These are phyloP conservation scores for Hymenochaete sp. DNA, from an alignment of 1,284 basidiomycete species.

Conservation along the genomic window DNA sequence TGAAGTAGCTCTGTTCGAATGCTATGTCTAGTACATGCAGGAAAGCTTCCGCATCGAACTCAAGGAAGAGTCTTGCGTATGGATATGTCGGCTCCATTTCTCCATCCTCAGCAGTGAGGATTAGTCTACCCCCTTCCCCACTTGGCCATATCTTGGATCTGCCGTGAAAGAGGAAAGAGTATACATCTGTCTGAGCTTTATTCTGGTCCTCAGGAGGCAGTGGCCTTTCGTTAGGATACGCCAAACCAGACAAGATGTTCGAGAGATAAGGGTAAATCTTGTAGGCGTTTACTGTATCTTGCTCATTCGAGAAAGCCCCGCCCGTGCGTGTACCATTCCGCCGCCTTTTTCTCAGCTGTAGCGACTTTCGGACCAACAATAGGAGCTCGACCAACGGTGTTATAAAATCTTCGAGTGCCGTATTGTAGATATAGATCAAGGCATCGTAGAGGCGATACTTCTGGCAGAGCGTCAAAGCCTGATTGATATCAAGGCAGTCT, in stretches of 20 bases:
- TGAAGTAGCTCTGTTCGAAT: constrained; percentile 89
- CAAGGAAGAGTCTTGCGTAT: constrained; percentile 77
- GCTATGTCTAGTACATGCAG: constrained; percentile 91
- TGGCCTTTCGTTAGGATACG: constrained; percentile 79
- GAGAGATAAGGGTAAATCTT: constrained; percentile 92
- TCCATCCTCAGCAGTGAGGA: constrained; percentile 67
- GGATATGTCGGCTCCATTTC: constrained; percentile 78
- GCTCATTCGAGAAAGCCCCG: constrained; percentile 25
- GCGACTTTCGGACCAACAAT: constrained; percentile 63
- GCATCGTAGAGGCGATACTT: constrained; percentile 84
- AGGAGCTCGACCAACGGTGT: constrained; percentile 85
- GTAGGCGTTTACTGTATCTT: constrained; percentile 72
- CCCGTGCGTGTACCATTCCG: constrained; percentile 18
- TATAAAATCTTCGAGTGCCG: constrained; percentile 82
- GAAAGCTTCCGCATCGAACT: constrained; percentile 91
- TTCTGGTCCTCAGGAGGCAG: constrained; percentile 56
- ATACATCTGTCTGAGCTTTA: constrained; percentile 64
- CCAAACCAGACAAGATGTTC: constrained; percentile 74
- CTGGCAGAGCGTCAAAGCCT: constrained; percentile 82
- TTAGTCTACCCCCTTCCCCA: constrained; percentile 59
- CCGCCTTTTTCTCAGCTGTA: constrained; percentile 39
- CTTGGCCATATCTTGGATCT: constrained; percentile 73
- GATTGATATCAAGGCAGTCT: constrained; percentile 86
- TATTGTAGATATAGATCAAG: constrained; percentile 88
- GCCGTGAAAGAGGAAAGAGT: constrained; percentile 79